A percentile compares a stretch with the other conserved stretches of the same genome.
phyloP scores from a whole-genome alignment of 2,329 filamentous ascomycete genomes.

The Beauveria caledonica region DNA sequence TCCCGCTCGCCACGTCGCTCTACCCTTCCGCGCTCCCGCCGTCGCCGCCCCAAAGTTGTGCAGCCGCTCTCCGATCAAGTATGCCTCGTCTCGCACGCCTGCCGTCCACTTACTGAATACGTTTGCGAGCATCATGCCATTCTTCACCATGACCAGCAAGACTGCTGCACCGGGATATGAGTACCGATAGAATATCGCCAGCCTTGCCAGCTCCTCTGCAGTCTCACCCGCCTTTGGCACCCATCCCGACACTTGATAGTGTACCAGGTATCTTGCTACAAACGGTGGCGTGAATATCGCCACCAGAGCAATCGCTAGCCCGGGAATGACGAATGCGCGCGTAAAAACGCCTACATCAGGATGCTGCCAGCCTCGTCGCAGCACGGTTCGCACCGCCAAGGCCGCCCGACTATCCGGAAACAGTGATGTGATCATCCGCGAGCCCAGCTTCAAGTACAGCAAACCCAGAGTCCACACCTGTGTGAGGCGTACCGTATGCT shows the following conservation, averaged over 20 bases:
- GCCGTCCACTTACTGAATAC: conserved; percentile 69
- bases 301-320: conserved; percentile 49
- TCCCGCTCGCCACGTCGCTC: conserved; percentile 29
- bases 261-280: conserved; percentile 36
- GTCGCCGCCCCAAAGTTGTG: conserved; percentile 73
- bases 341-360: conserved; percentile 76
- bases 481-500: conserved; percentile 74
- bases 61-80: conserved; percentile 85
- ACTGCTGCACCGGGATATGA: conserved; percentile 63
- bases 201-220: conserved; percentile 22
- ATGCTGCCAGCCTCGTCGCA: conserved; percentile 66
- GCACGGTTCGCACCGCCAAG: conserved; percentile 63
- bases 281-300: conserved; percentile 59
- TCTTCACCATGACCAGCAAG: conserved; percentile 34
- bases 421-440: conserved; percentile 59
- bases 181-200: conserved; percentile 39
- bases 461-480: conserved; percentile 93
- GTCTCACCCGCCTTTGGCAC: conserved; percentile 13
- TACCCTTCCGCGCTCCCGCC: conserved; percentile 27
- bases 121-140: conserved; percentile 42
- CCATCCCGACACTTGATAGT: conserved; percentile 16
- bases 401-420: conserved; percentile 64
- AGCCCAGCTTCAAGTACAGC: conserved; percentile 75
- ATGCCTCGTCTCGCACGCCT: conserved; percentile 86
- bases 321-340: conserved; percentile 76